Percentiles rank a stretch among this genome's conserved stretches.
These are phyloP conservation scores for Brassica balearica DNA, from an alignment of 441 rosid genomes.

Conservation along the genomic window DNA sequence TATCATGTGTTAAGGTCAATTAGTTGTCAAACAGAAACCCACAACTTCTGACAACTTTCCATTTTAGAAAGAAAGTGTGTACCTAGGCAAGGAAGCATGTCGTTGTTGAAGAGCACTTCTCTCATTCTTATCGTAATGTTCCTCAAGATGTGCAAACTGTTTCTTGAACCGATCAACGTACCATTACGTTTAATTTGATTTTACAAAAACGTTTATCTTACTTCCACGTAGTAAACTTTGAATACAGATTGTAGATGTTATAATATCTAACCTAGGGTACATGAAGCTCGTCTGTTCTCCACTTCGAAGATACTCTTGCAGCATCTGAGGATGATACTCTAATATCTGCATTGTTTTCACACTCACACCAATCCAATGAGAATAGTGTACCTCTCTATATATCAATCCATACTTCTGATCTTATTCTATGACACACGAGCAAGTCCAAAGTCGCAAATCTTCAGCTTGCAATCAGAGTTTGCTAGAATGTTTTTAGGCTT, in stretches of 20 bases:
- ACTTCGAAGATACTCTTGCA: constrained; percentile 81
- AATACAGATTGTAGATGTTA: neutral
- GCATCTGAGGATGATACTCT: constrained; percentile 99
- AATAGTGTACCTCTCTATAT: constrained; percentile 78
- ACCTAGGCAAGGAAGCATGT: constrained; percentile 94
- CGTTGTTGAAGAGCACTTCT: constrained; percentile 67
- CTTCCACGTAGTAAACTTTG: neutral
- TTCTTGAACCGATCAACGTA: constrained; percentile 77
- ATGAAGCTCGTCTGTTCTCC: constrained; percentile 87
- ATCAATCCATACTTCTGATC: constrained; percentile 45
- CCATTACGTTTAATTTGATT: constrained; percentile 55
- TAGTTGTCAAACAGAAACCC: neutral
- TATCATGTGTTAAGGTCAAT: neutral
- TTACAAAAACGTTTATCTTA: neutral
- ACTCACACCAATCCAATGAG: constrained; percentile 14
- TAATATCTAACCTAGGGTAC: constrained; percentile 90
- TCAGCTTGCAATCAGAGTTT: constrained; percentile 94
- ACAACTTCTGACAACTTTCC: constrained; percentile 12
- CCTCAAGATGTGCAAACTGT: constrained; percentile 97
- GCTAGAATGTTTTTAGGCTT: constrained; percentile 96
- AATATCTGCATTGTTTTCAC: constrained; percentile 61
- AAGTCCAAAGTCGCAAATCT: constrained; percentile 98
- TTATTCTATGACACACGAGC: constrained; percentile 69
- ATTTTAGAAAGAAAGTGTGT: constrained; percentile 26
- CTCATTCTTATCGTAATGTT: constrained; percentile 66